Conservation (phyloP, 2,329 filamentous ascomycete genomes). For the Epichloe bromicola region DNA sequence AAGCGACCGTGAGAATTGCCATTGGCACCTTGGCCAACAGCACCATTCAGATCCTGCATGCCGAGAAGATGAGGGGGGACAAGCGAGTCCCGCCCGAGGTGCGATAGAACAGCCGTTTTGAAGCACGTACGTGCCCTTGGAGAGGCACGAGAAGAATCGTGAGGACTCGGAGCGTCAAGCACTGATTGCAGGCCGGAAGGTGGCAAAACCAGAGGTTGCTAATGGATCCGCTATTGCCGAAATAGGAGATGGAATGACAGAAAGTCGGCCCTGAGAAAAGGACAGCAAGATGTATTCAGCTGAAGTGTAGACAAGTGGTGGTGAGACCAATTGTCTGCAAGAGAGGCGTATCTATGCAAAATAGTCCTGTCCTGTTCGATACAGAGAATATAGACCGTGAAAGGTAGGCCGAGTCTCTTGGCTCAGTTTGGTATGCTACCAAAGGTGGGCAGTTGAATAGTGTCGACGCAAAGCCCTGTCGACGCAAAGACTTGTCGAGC, state of each 20-base stretch:
- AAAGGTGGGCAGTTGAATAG: background rate
- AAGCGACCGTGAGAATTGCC: conserved; percentile 48
- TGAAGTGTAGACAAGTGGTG: background rate
- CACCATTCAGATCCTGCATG: conserved; percentile 78
- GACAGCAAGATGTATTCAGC: background rate
- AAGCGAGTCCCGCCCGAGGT: conserved; percentile 67
- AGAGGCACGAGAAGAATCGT: conserved; percentile 30
- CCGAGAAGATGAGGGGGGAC: conserved; percentile 78
- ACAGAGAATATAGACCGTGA: background rate
- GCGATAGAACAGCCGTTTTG: conserved; percentile 75
- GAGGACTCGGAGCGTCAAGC: background rate
- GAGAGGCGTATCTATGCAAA: background rate
- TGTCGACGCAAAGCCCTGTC: background rate
- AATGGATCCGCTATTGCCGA: background rate
- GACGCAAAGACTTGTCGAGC: background rate
- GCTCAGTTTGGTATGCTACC: background rate
- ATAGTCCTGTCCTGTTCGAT: background rate
- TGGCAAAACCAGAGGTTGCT: too few relatives aligned
- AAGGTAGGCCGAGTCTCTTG: background rate
- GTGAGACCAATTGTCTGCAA: background rate
- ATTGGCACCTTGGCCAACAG: conserved; percentile 31
- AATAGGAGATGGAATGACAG: too few relatives aligned
- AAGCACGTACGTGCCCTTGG: conserved; percentile 42
- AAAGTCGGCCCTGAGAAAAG: background rate
- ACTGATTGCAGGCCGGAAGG: background rate